Evolutionary conservation across 371 early-diverging fungal species (phyloP), one percentile per base, ranked within the genome.

Genomic region (Mortierella sp.): DNA sequence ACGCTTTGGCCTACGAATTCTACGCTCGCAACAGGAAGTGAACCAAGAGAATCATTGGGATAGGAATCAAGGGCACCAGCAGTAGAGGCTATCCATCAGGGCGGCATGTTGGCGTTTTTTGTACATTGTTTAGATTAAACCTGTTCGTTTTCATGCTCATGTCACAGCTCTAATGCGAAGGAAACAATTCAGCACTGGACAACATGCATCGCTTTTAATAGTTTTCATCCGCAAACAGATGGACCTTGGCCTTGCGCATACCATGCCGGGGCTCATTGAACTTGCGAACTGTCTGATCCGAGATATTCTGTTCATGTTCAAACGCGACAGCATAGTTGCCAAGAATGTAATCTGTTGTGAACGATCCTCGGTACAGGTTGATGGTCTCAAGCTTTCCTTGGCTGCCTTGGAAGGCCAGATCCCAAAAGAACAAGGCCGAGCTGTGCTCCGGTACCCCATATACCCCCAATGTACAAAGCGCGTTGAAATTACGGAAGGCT

Each of bases 1-100:
- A 98, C 67, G 89, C 94, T 16, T 83, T 97, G 67, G 96, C 95
- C 26, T 95, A 90, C 81, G 94, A 96, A 80, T 96, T 91, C 84
- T 97, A 97, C 83, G 87, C 89, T 55, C 85, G 89, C 28, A 81
- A 78, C 63, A 59, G 72, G 53, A 76, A 70, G 71, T 76, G 66
- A 62, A 50, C 13, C 3, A 39, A 9, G 38, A 38, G n/a, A n/a
- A n/a, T n/a, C n/a, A n/a, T n/a, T n/a, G n/a, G n/a, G n/a, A n/a
- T n/a, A n/a, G n/a, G n/a, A n/a, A n/a, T n/a, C n/a, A n/a, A n/a
- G n/a, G n/a, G n/a, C n/a, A n/a, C n/a, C n/a, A n/a, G n/a, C n/a
- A n/a, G n/a, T n/a, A n/a, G n/a, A n/a, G n/a, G n/a, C n/a, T n/a
- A n/a, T n/a, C n/a, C n/a, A n/a, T n/a, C n/a, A n/a, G n/a, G n/a